These are phyloP conservation scores for Monascus ruber DNA, from an alignment of 2,329 filamentous ascomycete genomes.

Conservation along the genomic window DNA sequence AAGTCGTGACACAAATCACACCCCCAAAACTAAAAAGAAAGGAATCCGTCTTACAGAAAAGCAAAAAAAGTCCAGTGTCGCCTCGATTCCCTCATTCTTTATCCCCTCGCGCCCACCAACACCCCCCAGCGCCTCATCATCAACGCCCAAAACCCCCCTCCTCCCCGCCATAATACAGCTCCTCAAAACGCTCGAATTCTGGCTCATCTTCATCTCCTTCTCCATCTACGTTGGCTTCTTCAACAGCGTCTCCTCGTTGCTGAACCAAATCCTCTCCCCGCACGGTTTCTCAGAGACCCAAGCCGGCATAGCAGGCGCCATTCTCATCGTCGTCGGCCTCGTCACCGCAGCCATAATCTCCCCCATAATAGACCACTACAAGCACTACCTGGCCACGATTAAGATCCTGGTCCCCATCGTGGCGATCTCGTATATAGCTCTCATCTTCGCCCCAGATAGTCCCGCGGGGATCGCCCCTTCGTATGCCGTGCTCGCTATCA, in stretches of 20 bases:
- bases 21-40: not conserved
- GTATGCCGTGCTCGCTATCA: constrained; percentile 61
- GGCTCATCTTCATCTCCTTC: constrained; percentile 72
- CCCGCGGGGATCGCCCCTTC: constrained; percentile 40
- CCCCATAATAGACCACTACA: constrained; percentile 75
- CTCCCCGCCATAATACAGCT: constrained; percentile 45
- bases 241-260: constrained; percentile 76
- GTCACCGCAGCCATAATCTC: constrained; percentile 63
- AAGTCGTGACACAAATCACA: constrained; percentile 22
- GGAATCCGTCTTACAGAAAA: not conserved
- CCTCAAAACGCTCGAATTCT: constrained; percentile 57
- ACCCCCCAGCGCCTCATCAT: constrained; percentile 58
- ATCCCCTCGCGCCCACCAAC: constrained; percentile 66
- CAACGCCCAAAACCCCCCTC: constrained; percentile 43
- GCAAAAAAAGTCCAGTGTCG: constrained; percentile 44
- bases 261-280: constrained; percentile 81
- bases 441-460: constrained; percentile 69
- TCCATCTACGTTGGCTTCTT: constrained; percentile 80
- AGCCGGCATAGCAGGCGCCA: constrained; percentile 77
- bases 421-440: constrained; percentile 58
- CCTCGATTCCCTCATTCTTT: constrained; percentile 66
- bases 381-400: constrained; percentile 63
- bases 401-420: constrained; percentile 66
- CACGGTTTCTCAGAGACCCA: constrained; percentile 76
- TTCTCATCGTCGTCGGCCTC: constrained; percentile 83